Percentiles rank a stretch among this genome's conserved stretches.
Conservation (phyloP, 75 land plant species). For the Larix kaempferi region DNA sequence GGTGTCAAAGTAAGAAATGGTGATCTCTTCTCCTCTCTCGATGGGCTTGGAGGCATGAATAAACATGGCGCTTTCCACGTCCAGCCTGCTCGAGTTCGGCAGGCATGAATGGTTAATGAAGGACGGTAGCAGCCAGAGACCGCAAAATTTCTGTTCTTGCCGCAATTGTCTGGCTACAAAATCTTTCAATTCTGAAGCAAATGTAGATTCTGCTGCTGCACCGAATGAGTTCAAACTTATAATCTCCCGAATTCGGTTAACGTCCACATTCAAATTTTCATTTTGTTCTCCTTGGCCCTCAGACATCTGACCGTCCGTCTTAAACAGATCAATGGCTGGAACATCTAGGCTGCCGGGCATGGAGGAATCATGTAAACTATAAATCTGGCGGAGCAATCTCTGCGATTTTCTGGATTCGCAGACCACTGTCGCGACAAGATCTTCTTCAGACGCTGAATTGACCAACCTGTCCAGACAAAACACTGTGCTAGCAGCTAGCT, state of each 20-base stretch:
- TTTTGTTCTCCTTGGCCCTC: too few relatives aligned
- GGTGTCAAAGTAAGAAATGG: slow-evolving; percentile 24
- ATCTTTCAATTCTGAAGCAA: not conserved
- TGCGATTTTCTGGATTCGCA: slow-evolving; percentile 13
- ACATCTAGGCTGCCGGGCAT: not conserved
- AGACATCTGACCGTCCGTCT: not conserved
- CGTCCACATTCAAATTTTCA: not conserved
- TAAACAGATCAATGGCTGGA: slow-evolving; percentile 5
- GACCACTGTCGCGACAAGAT: too few relatives aligned
- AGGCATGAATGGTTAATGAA: too few relatives aligned
- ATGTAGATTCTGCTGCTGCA: not conserved
- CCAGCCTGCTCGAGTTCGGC: too few relatives aligned
- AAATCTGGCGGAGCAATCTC: slow-evolving; percentile 14
- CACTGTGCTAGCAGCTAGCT: too few relatives aligned
- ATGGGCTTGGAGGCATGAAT: slow-evolving; percentile 9
- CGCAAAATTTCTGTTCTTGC: not conserved
- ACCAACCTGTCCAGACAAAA: too few relatives aligned
- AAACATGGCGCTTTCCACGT: slow-evolving; percentile 7
- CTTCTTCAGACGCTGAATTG: too few relatives aligned
- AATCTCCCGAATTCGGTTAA: slow-evolving; percentile 11
- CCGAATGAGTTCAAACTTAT: slow-evolving; percentile 18
- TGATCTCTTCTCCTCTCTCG: slow-evolving; percentile 15
- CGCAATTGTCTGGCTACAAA: not conserved
- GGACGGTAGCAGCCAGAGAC: not conserved
- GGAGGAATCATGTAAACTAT: slow-evolving; percentile 4